Conservation (phyloP, 164 flowering plant species). For the Annona squamosa region DNA sequence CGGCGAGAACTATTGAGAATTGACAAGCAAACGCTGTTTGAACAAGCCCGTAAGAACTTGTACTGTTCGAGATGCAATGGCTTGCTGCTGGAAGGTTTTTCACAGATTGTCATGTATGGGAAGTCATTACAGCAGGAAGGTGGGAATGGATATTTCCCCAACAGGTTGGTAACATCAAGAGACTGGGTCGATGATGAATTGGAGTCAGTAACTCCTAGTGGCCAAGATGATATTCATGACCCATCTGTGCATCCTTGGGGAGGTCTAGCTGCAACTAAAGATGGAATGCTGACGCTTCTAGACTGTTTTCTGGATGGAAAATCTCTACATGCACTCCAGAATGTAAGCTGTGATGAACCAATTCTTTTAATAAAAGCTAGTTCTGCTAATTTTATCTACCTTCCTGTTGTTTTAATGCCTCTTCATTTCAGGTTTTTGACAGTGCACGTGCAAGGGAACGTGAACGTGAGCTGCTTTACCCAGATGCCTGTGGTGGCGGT, state of each 20-base stretch:
- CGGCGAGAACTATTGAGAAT: constrained; percentile 72
- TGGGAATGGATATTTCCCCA: constrained; percentile 25
- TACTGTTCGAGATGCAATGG: constrained; percentile 99
- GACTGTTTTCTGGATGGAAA: constrained; percentile 70
- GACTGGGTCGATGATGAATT: constrained; percentile 28
- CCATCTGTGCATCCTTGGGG: constrained; percentile 98
- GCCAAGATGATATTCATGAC: constrained; percentile 70
- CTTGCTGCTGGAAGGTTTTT: constrained; percentile 79
- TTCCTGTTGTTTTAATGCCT: constrained; percentile 7
- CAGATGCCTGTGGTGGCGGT: constrained; percentile 99
- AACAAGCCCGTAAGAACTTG: constrained; percentile 93
- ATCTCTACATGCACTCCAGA: constrained; percentile 80
- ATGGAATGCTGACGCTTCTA: constrained; percentile 78
- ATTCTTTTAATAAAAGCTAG: not conserved
- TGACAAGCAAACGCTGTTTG: constrained; percentile 86
- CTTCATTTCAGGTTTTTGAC: constrained; percentile 69
- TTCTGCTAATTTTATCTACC: not conserved
- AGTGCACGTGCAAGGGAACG: constrained; percentile 92
- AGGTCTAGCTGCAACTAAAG: constrained; percentile 75
- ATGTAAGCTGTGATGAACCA: constrained; percentile 34
- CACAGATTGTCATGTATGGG: constrained; percentile 88
- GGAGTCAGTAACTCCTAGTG: constrained; percentile 10
- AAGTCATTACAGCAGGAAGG: constrained; percentile 77
- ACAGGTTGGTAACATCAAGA: constrained; percentile 24
- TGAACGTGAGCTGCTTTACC: constrained; percentile 87